Conservation (phyloP, 176 grass and related monocot species). For the Carex parvula region DNA sequence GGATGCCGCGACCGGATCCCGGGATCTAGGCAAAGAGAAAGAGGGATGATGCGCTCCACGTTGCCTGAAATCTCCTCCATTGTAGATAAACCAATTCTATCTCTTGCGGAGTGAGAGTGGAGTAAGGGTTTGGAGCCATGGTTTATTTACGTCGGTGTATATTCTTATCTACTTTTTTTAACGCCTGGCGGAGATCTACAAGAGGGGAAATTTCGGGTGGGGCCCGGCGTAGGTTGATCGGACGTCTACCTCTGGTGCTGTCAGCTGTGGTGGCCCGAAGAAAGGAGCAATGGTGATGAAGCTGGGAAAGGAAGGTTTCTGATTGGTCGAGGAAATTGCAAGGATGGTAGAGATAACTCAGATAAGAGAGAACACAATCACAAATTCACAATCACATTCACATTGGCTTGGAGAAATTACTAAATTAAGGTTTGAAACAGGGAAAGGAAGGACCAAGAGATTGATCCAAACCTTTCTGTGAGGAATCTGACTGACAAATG, state of each 20-base stretch:
- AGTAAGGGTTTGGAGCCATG: conserved; percentile 14
- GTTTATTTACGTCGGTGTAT: background rate
- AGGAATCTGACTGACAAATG: background rate
- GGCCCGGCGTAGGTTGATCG: background rate
- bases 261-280: background rate
- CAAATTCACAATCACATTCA: background rate
- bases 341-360: background rate
- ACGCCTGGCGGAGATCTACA: background rate
- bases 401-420: background rate
- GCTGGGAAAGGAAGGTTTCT: background rate
- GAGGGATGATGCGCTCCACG: conserved; percentile 15
- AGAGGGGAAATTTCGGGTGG: background rate
- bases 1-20: background rate
- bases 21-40: conserved; percentile 16
- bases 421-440: background rate
- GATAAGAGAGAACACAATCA: too few relatives aligned
- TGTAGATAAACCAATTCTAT: background rate
- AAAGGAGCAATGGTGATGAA: background rate
- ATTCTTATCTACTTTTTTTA: background rate
- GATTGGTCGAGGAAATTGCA: conserved; percentile 11
- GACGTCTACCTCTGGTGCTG: background rate
- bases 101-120: background rate
- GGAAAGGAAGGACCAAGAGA: background rate
- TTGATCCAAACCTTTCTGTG: background rate
- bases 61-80: conserved; percentile 25